Evolutionary conservation across 768 basidiomycete species (phyloP).

Genomic region (Epithele typhae): DNA sequence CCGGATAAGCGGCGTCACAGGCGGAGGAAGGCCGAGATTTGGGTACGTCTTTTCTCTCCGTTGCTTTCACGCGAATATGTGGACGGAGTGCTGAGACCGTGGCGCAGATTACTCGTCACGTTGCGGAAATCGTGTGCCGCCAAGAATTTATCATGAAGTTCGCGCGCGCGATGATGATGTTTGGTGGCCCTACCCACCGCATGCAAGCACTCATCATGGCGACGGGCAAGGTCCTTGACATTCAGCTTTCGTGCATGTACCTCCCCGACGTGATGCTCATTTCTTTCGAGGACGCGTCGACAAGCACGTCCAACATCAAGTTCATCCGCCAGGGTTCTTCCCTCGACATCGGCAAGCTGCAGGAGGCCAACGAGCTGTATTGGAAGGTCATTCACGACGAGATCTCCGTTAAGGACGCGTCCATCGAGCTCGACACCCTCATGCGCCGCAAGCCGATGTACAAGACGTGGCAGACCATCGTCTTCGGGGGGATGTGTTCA

Average conservation of each 20-base stretch:
- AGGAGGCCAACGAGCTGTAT: conserved; percentile 65
- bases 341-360: conserved; percentile 74
- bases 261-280: conserved; percentile 73
- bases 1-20: conserved; percentile 40
- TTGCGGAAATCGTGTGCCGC: conserved; percentile 74
- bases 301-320: conserved; percentile 79
- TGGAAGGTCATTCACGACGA: conserved; percentile 87
- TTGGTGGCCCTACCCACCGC: conserved; percentile 79
- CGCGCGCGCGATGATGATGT: conserved; percentile 85
- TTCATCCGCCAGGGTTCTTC: conserved; percentile 69
- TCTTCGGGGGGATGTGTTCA: conserved; percentile 77
- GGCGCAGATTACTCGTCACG: conserved; percentile 71
- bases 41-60: conserved; percentile 41
- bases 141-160: conserved; percentile 87
- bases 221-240: conserved; percentile 74
- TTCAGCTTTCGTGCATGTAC: conserved; percentile 72
- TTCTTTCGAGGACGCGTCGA: conserved; percentile 76
- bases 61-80: no score
- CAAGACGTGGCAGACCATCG: conserved; percentile 50
- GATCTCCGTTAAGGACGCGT: conserved; percentile 70
- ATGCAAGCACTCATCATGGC: conserved; percentile 78
- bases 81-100: no score
- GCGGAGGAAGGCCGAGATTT: conserved; percentile 72
- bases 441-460: conserved; percentile 69
- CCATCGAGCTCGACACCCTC: conserved; percentile 60